Evolutionary conservation across 306 rosid genomes (phyloP).

Genomic region (Abrus pulchellus): DNA sequence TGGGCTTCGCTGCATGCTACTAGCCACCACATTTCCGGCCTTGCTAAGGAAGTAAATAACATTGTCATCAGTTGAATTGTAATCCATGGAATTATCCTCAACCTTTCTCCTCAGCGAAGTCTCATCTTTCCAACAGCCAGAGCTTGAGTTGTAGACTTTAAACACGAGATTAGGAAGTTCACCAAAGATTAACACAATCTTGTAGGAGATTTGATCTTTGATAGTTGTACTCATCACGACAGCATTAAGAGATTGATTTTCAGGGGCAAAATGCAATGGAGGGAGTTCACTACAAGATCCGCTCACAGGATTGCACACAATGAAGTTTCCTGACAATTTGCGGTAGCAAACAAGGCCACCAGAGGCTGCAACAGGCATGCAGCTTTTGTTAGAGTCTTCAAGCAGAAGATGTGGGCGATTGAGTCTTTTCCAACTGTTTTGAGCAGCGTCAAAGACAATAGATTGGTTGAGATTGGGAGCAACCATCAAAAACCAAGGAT

Average conservation of each 20-base stretch:
- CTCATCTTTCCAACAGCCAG: conserved; percentile 78
- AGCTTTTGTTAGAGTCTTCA: conserved; percentile 48
- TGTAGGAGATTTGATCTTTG: conserved; percentile 52
- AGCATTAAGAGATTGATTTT: conserved; percentile 71
- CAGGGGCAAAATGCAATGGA: conserved; percentile 55
- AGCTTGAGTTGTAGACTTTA: conserved; percentile 63
- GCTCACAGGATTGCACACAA: conserved; percentile 75
- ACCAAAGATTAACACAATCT: conserved; percentile 78
- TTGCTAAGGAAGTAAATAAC: conserved; percentile 88
- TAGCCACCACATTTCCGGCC: conserved; percentile 88
- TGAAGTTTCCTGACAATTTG: conserved; percentile 59
- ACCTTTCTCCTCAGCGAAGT: conserved; percentile 55
- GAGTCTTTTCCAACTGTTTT: conserved; percentile 77
- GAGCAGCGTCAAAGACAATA: conserved; percentile 77
- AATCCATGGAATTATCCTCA: conserved; percentile 54
- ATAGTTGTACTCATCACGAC: conserved; percentile 72
- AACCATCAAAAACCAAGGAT: conserved; percentile 96
- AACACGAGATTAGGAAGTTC: conserved; percentile 73
- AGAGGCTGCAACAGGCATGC: conserved; percentile 92
- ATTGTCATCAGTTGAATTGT: conserved; percentile 69
- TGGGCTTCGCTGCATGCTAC: conserved; percentile 94
- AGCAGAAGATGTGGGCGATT: conserved; percentile 59
- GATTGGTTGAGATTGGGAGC: conserved; percentile 72
- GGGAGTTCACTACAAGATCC: conserved; percentile 72
- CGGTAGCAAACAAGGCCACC: conserved; percentile 90